Evolutionary conservation across 169 alveolate species (phyloP).

Genomic region (Plasmodium relictum): DNA sequence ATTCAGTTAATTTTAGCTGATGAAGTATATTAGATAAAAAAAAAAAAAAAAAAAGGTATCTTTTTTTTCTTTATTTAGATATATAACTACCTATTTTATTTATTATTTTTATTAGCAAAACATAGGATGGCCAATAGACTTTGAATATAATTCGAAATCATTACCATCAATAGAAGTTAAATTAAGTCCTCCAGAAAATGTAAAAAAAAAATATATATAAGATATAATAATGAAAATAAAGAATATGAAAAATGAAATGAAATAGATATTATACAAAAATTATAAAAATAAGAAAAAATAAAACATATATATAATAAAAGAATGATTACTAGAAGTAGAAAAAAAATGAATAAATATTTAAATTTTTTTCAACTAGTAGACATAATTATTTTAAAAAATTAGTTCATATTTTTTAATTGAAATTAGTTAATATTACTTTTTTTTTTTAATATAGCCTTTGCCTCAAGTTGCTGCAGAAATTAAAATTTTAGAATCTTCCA

Average conservation of each 20-base stretch:
- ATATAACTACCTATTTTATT: background rate
- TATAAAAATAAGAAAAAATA: constrained; percentile 3
- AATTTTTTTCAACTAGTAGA: background rate
- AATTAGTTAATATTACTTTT: background rate
- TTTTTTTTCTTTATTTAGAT: background rate
- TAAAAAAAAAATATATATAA: constrained; percentile 36
- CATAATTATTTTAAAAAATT: background rate
- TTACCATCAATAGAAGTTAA: constrained; percentile 87
- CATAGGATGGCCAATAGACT: constrained; percentile 58
- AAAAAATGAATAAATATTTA: background rate
- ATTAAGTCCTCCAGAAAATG: constrained; percentile 87
- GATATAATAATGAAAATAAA: background rate
- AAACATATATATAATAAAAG: background rate
- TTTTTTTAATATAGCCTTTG: constrained; percentile 80
- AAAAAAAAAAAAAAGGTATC: background rate
- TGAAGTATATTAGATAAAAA: constrained; percentile 36
- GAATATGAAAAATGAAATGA: background rate
- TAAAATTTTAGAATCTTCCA: constrained; percentile 79
- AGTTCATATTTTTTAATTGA: background rate
- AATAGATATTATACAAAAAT: background rate
- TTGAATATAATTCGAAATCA: constrained; percentile 79
- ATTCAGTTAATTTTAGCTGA: constrained; percentile 28
- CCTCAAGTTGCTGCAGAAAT: constrained; percentile 85
- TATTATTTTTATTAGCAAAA: constrained; percentile 24
- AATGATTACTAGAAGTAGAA: background rate